Percentiles rank a stretch among this genome's conserved stretches.
Evolutionary conservation across 306 rosid species (phyloP).

Genomic region (Castanospermum australe): DNA sequence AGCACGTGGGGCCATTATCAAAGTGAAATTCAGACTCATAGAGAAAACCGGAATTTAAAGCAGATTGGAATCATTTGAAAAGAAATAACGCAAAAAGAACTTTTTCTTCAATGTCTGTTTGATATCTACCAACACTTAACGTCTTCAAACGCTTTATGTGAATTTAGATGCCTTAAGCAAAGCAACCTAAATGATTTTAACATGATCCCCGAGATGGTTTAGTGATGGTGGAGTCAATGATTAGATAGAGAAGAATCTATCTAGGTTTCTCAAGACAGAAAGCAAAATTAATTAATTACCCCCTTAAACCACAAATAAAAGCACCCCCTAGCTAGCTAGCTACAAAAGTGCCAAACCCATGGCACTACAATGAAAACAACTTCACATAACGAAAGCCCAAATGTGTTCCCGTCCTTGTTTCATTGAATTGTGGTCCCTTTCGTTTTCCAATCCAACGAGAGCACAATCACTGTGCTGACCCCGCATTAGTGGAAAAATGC

Average conservation of each 20-base stretch:
- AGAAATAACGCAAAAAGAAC: not conserved
- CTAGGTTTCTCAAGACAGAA: conserved; percentile 4
- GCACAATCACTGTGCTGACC: not conserved
- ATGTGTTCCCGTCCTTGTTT: conserved; percentile 14
- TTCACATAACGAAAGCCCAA: conserved; percentile 23
- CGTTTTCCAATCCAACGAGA: not conserved
- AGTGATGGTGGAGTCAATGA: conserved; percentile 3
- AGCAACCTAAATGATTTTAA: conserved; percentile 13
- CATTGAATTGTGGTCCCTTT: conserved; percentile 12
- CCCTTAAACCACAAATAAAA: not conserved
- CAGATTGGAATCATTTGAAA: not conserved
- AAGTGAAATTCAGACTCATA: too few relatives aligned
- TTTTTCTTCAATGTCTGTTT: conserved; percentile 22
- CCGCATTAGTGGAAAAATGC: conserved; percentile 7
- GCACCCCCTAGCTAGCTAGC: too few relatives aligned
- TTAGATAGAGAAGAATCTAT: conserved; percentile 25
- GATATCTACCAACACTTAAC: conserved; percentile 7
- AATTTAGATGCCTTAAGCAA: not conserved
- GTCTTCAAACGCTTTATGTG: not conserved
- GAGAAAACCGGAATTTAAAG: not conserved
- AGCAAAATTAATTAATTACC: conserved; percentile 4
- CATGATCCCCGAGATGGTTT: not conserved
- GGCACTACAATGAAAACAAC: conserved; percentile 11
- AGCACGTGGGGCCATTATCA: too few relatives aligned
- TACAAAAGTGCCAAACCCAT: conserved; percentile 14